Percentiles rank a stretch among this genome's conserved stretches.
Evolutionary conservation across 2,329 filamentous ascomycete genomes (phyloP).

Genomic region (Exserohilum rostratum): DNA sequence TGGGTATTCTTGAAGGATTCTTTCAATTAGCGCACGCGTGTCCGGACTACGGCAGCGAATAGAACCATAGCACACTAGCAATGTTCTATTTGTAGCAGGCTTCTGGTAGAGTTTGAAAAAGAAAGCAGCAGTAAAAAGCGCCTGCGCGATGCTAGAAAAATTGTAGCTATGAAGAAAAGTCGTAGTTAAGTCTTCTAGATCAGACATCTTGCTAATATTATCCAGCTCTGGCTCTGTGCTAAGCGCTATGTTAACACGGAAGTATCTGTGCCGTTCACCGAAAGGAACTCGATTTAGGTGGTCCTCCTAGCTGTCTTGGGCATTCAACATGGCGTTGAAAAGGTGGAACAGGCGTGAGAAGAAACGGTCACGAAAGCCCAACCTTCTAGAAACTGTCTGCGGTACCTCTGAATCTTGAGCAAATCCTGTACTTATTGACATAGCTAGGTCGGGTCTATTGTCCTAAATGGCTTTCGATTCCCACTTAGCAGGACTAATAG

Average conservation of each 20-base stretch:
- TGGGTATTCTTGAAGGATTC: constrained; percentile 19
- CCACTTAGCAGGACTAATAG: constrained; percentile 15
- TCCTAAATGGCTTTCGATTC: constrained; percentile 20
- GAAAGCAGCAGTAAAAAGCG: constrained; percentile 17
- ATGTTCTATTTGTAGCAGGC: neutral
- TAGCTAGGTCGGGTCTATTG: constrained; percentile 7
- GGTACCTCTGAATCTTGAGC: constrained; percentile 2
- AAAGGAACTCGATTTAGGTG: constrained; percentile 13
- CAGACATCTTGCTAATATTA: constrained; percentile 13
- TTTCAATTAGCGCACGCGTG: constrained; percentile 5
- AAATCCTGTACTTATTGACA: constrained; percentile 21
- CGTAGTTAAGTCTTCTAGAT: constrained; percentile 10
- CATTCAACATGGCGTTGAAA: constrained; percentile 19
- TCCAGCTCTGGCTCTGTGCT: constrained; percentile 9
- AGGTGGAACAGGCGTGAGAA: constrained; percentile 13
- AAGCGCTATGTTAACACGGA: constrained; percentile 20
- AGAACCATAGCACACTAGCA: constrained; percentile 6
- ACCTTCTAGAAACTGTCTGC: constrained; percentile 1
- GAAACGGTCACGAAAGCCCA: constrained; percentile 17
- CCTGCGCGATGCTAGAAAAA: constrained; percentile 9
- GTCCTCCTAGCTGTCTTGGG: constrained; percentile 14
- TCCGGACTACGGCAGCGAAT: constrained; percentile 18
- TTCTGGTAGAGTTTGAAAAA: constrained; percentile 18
- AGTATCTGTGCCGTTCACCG: constrained; percentile 16
- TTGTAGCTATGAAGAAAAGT: constrained; percentile 15